phyloP scores from a whole-genome alignment of 768 basidiomycete species.

The Dictyophora rubrovolvata region DNA sequence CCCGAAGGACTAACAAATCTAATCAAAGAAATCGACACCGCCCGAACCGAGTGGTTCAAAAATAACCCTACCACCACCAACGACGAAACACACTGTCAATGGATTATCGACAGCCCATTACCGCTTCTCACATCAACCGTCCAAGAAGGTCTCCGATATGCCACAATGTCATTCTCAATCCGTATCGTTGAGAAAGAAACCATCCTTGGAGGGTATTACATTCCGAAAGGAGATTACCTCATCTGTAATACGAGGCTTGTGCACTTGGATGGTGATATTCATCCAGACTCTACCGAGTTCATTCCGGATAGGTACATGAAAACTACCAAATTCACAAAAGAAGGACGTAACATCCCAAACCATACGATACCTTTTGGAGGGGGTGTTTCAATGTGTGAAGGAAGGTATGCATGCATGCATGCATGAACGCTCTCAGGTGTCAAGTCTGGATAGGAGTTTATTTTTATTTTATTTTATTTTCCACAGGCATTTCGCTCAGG shows the following conservation, averaged over 20 bases:
- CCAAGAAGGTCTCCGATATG: constrained; percentile 17
- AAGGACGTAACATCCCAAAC: constrained; percentile 13
- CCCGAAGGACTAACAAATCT: constrained; percentile 14
- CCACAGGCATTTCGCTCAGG: constrained; percentile 16
- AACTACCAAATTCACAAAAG: constrained; percentile 9
- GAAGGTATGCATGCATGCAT: constrained; percentile 16
- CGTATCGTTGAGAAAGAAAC: constrained; percentile 14
- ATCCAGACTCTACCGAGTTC: constrained; percentile 5
- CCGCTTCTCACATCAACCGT: constrained; percentile 17
- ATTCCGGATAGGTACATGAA: constrained; percentile 11
- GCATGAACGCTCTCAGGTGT: no score
- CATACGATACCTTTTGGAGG: constrained; percentile 19
- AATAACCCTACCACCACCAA: constrained; percentile 7
- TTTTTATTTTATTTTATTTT: no score
- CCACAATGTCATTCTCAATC: constrained; percentile 14
- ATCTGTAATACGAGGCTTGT: constrained; percentile 13
- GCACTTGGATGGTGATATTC: constrained; percentile 17
- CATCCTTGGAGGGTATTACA: constrained; percentile 11
- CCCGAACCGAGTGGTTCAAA: constrained; percentile 7
- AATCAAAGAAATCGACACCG: constrained; percentile 13
- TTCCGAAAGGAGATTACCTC: constrained; percentile 15
- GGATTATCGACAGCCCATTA: constrained; percentile 1
- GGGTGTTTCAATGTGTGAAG: constrained; percentile 20
- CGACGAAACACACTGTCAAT: not conserved
- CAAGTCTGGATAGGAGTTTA: no score